phyloP scores from a whole-genome alignment of 805 yeast genomes.

The Pichia heedii region DNA sequence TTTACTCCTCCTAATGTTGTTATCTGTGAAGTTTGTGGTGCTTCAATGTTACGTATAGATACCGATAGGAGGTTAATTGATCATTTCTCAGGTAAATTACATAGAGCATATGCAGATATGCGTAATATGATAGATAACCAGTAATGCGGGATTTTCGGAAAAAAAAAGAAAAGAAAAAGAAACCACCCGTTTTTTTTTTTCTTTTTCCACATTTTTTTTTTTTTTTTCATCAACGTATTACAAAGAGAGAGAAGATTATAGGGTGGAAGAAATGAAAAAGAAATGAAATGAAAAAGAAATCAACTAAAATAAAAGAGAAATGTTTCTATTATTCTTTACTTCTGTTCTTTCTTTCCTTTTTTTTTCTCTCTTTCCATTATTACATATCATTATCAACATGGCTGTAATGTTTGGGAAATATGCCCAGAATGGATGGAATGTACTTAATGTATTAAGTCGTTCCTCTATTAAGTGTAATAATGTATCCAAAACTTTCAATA shows the following conservation, averaged over 20 bases:
- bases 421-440: conserved; percentile 5
- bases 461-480: neutral
- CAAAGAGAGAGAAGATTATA: too few species aligned
- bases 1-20: neutral
- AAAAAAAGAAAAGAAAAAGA: too few species aligned
- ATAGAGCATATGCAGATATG: neutral
- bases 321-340: too few species aligned
- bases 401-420: conserved; percentile 3
- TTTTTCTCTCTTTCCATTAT: too few species aligned
- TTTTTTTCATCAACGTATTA: too few species aligned
- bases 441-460: conserved; percentile 4
- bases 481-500: neutral
- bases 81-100: neutral
- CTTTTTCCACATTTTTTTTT: too few species aligned
- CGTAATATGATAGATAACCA: neutral
- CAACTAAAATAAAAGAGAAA: too few species aligned
- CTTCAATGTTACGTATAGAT: neutral
- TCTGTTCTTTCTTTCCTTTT: neutral
- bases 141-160: neutral
- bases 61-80: conserved; percentile 1
- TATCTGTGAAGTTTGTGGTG: neutral
- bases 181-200: too few species aligned
- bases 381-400: neutral
- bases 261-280: too few species aligned
- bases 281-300: too few species aligned